Percentiles rank a stretch among this genome's conserved stretches.
Evolutionary conservation across 2,329 filamentous ascomycete species (phyloP).

Genomic region (Trichoderma breve): DNA sequence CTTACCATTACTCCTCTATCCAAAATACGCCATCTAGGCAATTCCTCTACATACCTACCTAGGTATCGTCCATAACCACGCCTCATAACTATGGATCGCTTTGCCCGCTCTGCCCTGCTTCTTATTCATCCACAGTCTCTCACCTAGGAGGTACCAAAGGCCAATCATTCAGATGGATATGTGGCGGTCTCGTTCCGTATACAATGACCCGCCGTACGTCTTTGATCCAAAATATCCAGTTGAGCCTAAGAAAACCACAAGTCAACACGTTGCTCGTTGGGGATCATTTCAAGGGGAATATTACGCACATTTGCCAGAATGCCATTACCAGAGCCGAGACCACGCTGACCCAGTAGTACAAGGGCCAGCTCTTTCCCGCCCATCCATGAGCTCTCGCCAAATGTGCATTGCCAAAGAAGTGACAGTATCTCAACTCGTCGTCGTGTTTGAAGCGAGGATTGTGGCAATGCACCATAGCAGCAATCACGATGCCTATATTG

Average conservation of each 20-base stretch:
- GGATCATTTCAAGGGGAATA: background rate
- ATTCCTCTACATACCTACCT: background rate
- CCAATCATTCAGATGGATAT: background rate
- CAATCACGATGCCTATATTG: background rate
- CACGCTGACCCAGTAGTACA: background rate
- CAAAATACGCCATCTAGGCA: background rate
- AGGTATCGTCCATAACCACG: background rate
- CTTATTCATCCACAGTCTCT: background rate
- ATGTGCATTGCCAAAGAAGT: constrained; percentile 5
- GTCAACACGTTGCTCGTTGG: background rate
- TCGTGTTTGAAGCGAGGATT: background rate
- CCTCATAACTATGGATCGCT: background rate
- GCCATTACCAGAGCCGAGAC: background rate
- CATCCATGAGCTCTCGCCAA: background rate
- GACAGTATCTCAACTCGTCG: background rate
- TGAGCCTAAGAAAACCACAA: background rate
- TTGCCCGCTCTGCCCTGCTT: background rate
- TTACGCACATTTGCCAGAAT: constrained; percentile 1
- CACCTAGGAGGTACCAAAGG: background rate
- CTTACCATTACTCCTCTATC: background rate
- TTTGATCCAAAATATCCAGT: background rate
- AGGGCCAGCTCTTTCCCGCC: background rate
- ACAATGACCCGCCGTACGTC: background rate
- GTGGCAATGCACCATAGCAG: background rate
- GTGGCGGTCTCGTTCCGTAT: background rate